Conservation (phyloP, 176 grass and related monocot species). For the Pontederia crassipes region DNA sequence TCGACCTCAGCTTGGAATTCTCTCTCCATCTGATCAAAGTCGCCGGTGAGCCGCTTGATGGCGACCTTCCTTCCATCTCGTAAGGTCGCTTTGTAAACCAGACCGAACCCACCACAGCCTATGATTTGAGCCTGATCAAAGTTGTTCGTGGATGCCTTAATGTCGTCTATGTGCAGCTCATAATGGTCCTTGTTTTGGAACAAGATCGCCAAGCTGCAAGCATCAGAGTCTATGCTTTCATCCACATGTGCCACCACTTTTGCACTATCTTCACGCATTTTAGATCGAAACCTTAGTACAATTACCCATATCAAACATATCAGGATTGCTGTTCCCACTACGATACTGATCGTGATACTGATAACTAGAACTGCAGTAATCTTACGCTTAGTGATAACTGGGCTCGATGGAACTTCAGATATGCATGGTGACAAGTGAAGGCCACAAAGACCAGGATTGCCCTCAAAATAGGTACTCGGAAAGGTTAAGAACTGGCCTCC, state of each 20-base stretch:
- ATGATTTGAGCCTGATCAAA: slow-evolving; percentile 81
- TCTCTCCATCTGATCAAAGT: slow-evolving; percentile 86
- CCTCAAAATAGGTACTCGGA: slow-evolving; percentile 39
- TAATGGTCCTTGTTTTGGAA: slow-evolving; percentile 74
- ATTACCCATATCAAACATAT: slow-evolving; percentile 31
- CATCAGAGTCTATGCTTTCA: slow-evolving; percentile 46
- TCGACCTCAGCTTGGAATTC: slow-evolving; percentile 93
- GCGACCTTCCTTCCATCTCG: slow-evolving; percentile 65
- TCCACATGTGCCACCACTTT: slow-evolving; percentile 85
- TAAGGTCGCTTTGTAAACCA: slow-evolving; percentile 74
- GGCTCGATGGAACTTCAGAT: not conserved
- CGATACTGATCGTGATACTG: slow-evolving; percentile 43
- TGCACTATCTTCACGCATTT: slow-evolving; percentile 45
- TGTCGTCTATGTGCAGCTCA: slow-evolving; percentile 66
- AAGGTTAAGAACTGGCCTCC: slow-evolving; percentile 87
- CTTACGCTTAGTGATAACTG: slow-evolving; percentile 3
- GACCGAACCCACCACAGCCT: slow-evolving; percentile 82
- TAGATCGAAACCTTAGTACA: slow-evolving; percentile 35
- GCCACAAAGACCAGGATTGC: slow-evolving; percentile 61
- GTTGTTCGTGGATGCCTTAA: slow-evolving; percentile 87
- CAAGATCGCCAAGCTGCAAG: slow-evolving; percentile 63
- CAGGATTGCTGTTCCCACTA: slow-evolving; percentile 37
- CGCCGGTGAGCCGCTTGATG: slow-evolving; percentile 79
- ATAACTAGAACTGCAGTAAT: slow-evolving; percentile 26
- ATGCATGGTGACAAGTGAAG: slow-evolving; percentile 18